Conservation (phyloP, 176 grass and related monocot genomes). For the Aegilops longissima region DNA sequence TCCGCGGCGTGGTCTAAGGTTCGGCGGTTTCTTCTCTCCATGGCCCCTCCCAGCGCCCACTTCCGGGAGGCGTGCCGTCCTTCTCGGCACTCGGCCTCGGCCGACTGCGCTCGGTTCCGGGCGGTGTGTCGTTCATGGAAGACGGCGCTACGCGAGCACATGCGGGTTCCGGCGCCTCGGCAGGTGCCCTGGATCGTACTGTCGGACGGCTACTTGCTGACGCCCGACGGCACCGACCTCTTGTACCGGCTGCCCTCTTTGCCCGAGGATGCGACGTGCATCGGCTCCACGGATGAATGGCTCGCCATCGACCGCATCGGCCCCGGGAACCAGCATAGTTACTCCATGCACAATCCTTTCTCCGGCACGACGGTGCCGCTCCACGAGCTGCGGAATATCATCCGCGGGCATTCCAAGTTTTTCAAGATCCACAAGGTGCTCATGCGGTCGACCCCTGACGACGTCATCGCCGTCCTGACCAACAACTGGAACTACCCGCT, state of each 20-base stretch:
- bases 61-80: neutral
- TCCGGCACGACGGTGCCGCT: neutral
- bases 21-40: neutral
- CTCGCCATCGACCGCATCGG: neutral
- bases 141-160: neutral
- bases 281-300: neutral
- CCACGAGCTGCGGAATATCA: neutral
- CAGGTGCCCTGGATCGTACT: neutral
- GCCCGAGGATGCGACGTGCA: neutral
- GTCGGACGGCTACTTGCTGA: neutral
- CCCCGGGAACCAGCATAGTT: neutral
- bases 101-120: neutral
- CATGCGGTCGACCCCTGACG: neutral
- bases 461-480: neutral
- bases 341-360: neutral
- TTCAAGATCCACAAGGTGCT: neutral
- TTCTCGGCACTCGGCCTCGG: neutral
- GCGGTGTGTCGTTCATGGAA: neutral
- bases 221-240: neutral
- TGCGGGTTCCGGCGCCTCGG: neutral
- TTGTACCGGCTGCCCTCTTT: neutral
- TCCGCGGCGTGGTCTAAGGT: neutral
- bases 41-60: neutral
- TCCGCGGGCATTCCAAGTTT: neutral
- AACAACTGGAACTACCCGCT: neutral